Percentiles rank a stretch among this genome's conserved stretches.
Conservation (phyloP, 352 stramenopile genomes). For the Phytopythium montanum region DNA sequence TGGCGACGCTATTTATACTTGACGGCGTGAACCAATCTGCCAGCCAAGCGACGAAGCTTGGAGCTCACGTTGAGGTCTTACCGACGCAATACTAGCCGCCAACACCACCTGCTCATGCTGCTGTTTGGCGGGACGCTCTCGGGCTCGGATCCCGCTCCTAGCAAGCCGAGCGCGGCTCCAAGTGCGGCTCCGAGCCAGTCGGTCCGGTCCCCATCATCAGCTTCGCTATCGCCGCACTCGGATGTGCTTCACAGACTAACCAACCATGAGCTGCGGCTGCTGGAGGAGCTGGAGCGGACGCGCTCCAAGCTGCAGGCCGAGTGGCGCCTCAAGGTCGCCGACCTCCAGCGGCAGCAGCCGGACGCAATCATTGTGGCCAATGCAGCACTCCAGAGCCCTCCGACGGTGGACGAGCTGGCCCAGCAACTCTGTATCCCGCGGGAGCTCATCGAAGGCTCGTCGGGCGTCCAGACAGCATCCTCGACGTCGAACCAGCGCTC, state of each 20-base stretch:
- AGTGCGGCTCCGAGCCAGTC: neutral
- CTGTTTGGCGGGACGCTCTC: conserved; percentile 69
- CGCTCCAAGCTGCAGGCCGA: conserved; percentile 60
- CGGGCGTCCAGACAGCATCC: neutral
- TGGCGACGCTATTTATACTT: neutral
- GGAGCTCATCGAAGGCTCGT: conserved; percentile 2
- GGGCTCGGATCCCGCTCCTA: conserved; percentile 8
- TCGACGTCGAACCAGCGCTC: conserved; percentile 33
- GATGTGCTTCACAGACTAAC: conserved; percentile 68
- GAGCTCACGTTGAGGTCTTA: neutral
- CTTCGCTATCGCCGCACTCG: conserved; percentile 39
- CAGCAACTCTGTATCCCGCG: conserved; percentile 30
- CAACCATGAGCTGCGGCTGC: conserved; percentile 70
- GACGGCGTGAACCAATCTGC: neutral
- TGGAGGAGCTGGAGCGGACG: conserved; percentile 78
- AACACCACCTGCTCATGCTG: conserved; percentile 39
- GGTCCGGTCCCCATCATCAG: neutral
- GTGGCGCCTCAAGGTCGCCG: conserved; percentile 60
- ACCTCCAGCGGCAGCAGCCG: conserved; percentile 41
- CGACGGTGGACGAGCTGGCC: conserved; percentile 35
- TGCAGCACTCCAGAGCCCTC: conserved; percentile 9
- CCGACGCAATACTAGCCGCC: neutral
- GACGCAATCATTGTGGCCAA: conserved; percentile 19
- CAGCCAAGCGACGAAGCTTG: neutral
- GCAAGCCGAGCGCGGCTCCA: conserved; percentile 2